Conservation (phyloP, 2,329 filamentous ascomycete species). For the Zasmidium citrigriseum region DNA sequence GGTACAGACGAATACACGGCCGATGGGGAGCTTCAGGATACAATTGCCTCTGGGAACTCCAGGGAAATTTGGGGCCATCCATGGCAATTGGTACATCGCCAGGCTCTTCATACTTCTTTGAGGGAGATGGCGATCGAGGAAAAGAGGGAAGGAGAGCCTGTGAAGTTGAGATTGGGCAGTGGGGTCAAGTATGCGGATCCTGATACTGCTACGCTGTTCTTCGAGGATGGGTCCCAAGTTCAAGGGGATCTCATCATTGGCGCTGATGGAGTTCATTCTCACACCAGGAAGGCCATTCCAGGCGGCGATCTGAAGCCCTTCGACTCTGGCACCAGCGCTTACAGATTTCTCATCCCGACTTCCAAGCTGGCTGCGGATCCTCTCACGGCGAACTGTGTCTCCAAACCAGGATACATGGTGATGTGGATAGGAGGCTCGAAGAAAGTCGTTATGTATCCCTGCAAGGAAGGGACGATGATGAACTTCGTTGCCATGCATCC, state of each 20-base stretch:
- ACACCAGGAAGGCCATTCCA: slow-evolving; percentile 12
- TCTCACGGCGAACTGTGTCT: slow-evolving; percentile 29
- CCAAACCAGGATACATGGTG: slow-evolving; percentile 32
- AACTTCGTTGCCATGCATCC: slow-evolving; percentile 42
- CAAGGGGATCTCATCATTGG: slow-evolving; percentile 32
- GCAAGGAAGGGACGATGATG: slow-evolving; percentile 46
- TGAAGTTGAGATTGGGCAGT: slow-evolving; percentile 22
- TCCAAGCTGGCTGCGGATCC: slow-evolving; percentile 41
- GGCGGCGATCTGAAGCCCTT: slow-evolving; percentile 25
- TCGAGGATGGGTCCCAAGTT: slow-evolving; percentile 28
- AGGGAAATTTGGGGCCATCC: slow-evolving; percentile 41
- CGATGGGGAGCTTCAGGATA: slow-evolving; percentile 34
- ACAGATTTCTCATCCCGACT: slow-evolving; percentile 55
- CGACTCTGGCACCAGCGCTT: slow-evolving; percentile 55
- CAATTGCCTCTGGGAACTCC: not conserved
- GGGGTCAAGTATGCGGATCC: slow-evolving; percentile 26
- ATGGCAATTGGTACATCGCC: slow-evolving; percentile 32
- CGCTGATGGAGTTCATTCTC: slow-evolving; percentile 30
- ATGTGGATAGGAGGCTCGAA: slow-evolving; percentile 47
- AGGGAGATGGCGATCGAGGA: slow-evolving; percentile 23
- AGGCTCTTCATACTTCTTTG: slow-evolving; percentile 31
- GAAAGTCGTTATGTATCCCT: slow-evolving; percentile 51
- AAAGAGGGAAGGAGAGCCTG: not conserved
- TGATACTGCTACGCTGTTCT: slow-evolving; percentile 21
- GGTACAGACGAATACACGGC: slow-evolving; percentile 1